Conservation (phyloP, 495 filamentous ascomycete species). For the Darksidea phi region DNA sequence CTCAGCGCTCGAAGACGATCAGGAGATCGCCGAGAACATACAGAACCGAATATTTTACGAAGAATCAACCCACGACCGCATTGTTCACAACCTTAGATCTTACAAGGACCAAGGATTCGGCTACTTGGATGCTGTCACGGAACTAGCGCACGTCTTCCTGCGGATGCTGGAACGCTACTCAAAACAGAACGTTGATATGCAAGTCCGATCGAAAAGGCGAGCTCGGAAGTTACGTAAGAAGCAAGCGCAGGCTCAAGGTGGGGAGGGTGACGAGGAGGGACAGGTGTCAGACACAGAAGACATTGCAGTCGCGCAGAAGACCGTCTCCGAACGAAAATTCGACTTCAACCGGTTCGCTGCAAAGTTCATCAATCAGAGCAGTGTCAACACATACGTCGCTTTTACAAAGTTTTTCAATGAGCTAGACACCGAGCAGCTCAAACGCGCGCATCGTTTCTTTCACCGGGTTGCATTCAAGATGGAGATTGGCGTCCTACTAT, state of each 20-base stretch:
- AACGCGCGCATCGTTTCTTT: constrained; percentile 92
- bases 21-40: constrained; percentile 97
- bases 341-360: constrained; percentile 82
- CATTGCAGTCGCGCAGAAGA: constrained; percentile 61
- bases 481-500: constrained; percentile 83
- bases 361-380: constrained; percentile 78
- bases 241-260: constrained; percentile 39
- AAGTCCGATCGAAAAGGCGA: constrained; percentile 75
- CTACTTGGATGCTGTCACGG: constrained; percentile 88
- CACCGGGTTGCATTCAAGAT: constrained; percentile 94
- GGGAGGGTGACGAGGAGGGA: constrained; percentile 37
- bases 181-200: constrained; percentile 89
- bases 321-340: constrained; percentile 81
- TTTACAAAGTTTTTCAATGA: constrained; percentile 81
- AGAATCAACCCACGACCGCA: constrained; percentile 84
- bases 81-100: constrained; percentile 71
- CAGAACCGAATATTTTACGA: constrained; percentile 97
- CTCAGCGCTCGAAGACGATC: constrained; percentile 83
- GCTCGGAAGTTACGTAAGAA: constrained; percentile 67
- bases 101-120: constrained; percentile 94
- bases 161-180: constrained; percentile 91
- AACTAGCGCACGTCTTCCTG: constrained; percentile 86
- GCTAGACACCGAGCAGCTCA: constrained; percentile 76
- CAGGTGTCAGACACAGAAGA: constrained; percentile 67
- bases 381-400: constrained; percentile 82